Base-by-base conservation (phyloP, 2,329 filamentous ascomycete genomes). In the Cladosporium sp. region DNA sequence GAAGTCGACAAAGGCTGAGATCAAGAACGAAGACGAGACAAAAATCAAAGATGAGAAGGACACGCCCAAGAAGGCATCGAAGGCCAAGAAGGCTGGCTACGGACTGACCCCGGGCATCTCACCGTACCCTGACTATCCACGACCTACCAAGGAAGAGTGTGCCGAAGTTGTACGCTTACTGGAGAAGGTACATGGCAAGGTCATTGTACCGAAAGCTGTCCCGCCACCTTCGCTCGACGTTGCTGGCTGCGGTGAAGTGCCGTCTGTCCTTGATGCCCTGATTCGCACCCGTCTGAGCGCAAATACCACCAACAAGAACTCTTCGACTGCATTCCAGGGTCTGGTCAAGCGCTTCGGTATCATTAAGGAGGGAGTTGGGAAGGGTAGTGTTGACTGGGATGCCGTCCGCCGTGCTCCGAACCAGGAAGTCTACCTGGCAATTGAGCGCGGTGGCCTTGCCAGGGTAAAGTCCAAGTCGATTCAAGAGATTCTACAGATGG, bases 371-470 rank as follows among this genome's bases (percentile, higher is more conserved):
- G 87, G 90, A 7, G 79, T 89, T 11, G 90, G 89, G 5, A 87
- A 89, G 71, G 89, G 89, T 3, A 91, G 89, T 64, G 88, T 93
- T 8, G 82, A 93, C 74, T 94, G 90, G 90, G 86, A 92, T 70
- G 87, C 86, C 11, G 88, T 93, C 1, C 85, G 87, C 26, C 76
- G 80, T 30, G 86, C 88, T 1, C 77, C 86, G 1, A 75, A 86
- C 4, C 80, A 85, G 47, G 86, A 90, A 6, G 81, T 95, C n/a
- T 86, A 85, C 55, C 80, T 89, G 60, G 86, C 90, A 0, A 92
- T 95, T 73, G 88, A 87, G 70, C 78, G 80, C 8, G 91, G 91
- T 11, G 92, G 92, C 0, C 80, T 93, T 2, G 89, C 87, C 2
- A 84, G 86, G n/a, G 82, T 83, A 18, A 95, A 93, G 77, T 88